These are phyloP conservation scores for Ambrosiella cleistominuta DNA, from an alignment of 2,329 filamentous ascomycete species.

Conservation along the genomic window DNA sequence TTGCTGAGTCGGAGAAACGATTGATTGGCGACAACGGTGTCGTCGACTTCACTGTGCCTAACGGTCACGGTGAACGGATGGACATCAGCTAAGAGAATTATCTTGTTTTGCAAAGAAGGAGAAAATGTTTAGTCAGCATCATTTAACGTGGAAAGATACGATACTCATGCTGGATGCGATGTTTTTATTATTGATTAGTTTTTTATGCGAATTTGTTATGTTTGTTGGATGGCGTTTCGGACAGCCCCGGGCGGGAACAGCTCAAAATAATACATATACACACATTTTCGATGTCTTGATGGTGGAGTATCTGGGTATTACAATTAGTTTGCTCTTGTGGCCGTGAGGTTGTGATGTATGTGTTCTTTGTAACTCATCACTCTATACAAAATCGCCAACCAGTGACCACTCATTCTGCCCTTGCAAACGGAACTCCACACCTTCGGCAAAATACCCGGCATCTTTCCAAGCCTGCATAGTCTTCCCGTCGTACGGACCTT, in stretches of 20 bases:
- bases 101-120: not conserved
- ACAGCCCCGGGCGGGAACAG: conserved; percentile 11
- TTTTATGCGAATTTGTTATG: conserved; percentile 7
- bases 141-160: not conserved
- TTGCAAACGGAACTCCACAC: conserved; percentile 57
- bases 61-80: conserved; percentile 36
- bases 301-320: not conserved
- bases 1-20: conserved; percentile 75
- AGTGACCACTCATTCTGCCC: conserved; percentile 39
- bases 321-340: not conserved
- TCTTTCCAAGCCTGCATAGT: conserved; percentile 87
- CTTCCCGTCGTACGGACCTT: conserved; percentile 71
- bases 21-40: conserved; percentile 75
- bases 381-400: conserved; percentile 31
- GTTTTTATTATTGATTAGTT: conserved; percentile 1
- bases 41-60: conserved; percentile 49
- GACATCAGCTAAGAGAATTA: conserved; percentile 24
- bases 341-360: not conserved
- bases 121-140: not conserved
- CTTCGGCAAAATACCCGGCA: conserved; percentile 82
- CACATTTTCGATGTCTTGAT: not conserved
- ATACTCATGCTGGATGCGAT: conserved; percentile 1
- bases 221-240: conserved; percentile 12
- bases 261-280: conserved; percentile 12
- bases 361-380: not conserved